phyloP scores from a whole-genome alignment of 805 yeast species.

The Lipomyces japonicus region DNA sequence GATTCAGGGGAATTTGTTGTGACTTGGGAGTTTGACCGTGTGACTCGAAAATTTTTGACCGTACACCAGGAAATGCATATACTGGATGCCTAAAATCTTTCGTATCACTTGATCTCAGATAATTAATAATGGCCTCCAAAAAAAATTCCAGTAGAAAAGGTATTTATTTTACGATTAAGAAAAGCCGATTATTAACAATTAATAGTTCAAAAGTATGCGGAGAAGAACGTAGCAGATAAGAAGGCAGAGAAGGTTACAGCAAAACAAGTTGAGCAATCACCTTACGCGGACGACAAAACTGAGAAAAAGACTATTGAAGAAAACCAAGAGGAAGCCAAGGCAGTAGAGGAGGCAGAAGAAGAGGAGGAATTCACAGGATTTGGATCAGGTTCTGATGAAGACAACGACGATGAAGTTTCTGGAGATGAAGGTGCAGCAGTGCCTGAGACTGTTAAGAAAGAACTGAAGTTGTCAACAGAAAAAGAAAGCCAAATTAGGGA shows the following conservation, averaged over 20 bases:
- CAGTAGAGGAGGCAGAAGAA: not conserved
- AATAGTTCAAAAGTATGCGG: not conserved
- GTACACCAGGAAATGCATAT: too few relatives aligned
- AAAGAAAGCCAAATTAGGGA: conserved; percentile 7
- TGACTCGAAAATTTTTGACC: too few relatives aligned
- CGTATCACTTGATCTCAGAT: too few relatives aligned
- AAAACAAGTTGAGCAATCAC: not conserved
- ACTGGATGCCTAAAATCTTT: too few relatives aligned
- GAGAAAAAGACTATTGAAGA: not conserved
- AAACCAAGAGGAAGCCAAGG: not conserved
- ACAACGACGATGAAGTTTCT: conserved; percentile 29
- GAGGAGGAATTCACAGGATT: conserved; percentile 10
- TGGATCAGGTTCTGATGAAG: conserved; percentile 25
- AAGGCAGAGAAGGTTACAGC: not conserved
- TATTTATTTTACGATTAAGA: not conserved
- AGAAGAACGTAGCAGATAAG: not conserved
- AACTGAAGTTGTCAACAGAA: conserved; percentile 16
- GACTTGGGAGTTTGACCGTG: too few relatives aligned
- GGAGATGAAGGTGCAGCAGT: conserved; percentile 24
- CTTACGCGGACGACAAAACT: not conserved
- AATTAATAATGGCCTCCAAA: conserved; percentile 6
- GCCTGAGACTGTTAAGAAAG: conserved; percentile 16
- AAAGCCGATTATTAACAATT: not conserved
- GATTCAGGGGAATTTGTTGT: too few relatives aligned
- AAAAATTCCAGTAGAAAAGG: conserved; percentile 8